Conservation (phyloP, 768 basidiomycete genomes). For the Coprinopsis cinerea region DNA sequence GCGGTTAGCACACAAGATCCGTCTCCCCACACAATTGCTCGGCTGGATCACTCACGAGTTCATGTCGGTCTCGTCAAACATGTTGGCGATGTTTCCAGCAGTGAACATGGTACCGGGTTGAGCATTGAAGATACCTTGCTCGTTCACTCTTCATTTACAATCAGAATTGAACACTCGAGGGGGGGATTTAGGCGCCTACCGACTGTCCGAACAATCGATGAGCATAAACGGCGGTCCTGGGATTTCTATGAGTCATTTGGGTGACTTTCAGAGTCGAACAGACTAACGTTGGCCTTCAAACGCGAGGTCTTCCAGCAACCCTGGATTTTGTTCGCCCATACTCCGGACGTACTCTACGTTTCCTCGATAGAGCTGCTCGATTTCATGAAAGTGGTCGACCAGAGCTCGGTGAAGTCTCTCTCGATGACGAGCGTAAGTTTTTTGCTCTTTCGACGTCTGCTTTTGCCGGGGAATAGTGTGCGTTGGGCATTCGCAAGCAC, state of each 20-base stretch:
- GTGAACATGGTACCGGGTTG: constrained; percentile 28
- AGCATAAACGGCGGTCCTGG: constrained; percentile 28
- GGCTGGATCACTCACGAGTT: constrained; percentile 21
- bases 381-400: constrained; percentile 14
- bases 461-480: neutral
- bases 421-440: neutral
- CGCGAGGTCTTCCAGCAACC: constrained; percentile 14
- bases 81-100: constrained; percentile 28
- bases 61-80: constrained; percentile 23
- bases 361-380: constrained; percentile 13
- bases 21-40: neutral
- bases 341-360: constrained; percentile 8
- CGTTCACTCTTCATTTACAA: constrained; percentile 19
- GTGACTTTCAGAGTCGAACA: neutral
- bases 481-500: constrained; percentile 2
- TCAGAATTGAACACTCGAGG: neutral
- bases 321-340: constrained; percentile 7
- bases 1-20: neutral
- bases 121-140: constrained; percentile 25
- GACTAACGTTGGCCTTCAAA: constrained; percentile 15
- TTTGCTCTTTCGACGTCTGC: neutral
- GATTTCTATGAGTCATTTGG: neutral
- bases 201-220: constrained; percentile 27
- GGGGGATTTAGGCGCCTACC: constrained; percentile 8
- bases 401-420: constrained; percentile 10